These are phyloP conservation scores for Lepidium didymum DNA, from an alignment of 345 rosid species.

Conservation along the genomic window DNA sequence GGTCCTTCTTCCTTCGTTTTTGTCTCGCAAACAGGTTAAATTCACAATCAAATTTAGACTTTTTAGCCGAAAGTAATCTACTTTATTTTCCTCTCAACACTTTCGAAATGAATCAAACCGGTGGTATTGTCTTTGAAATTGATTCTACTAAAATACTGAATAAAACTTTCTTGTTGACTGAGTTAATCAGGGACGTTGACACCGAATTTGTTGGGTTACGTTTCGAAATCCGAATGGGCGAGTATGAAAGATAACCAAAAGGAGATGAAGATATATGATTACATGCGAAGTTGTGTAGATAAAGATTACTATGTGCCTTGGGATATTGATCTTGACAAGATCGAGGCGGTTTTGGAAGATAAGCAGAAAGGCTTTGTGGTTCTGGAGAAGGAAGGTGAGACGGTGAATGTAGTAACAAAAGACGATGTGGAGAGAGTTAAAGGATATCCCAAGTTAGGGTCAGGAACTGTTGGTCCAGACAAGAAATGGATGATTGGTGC, in stretches of 20 bases:
- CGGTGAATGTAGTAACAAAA: conserved; percentile 55
- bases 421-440: conserved; percentile 69
- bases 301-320: conserved; percentile 39
- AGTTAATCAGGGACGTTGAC: conserved; percentile 33
- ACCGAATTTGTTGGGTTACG: conserved; percentile 57
- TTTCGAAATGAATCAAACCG: background rate
- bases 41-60: background rate
- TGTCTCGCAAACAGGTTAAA: conserved; percentile 28
- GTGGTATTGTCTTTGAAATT: background rate
- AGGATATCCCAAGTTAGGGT: conserved; percentile 59
- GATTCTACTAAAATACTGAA: background rate
- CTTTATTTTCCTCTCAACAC: background rate
- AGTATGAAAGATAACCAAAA: conserved; percentile 30
- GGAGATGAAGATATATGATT: conserved; percentile 46
- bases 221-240: conserved; percentile 47
- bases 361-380: conserved; percentile 45
- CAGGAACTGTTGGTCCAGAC: conserved; percentile 57
- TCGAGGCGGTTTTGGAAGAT: conserved; percentile 42
- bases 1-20: conserved; percentile 34
- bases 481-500: conserved; percentile 92
- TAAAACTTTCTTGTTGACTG: background rate
- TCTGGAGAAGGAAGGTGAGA: conserved; percentile 49
- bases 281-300: conserved; percentile 38
- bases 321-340: conserved; percentile 48
- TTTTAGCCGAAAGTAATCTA: background rate